Evolutionary conservation across 352 stramenopile species (phyloP), one percentile per base, ranked within the genome.

Genomic region (Globisporangium parvum): DNA sequence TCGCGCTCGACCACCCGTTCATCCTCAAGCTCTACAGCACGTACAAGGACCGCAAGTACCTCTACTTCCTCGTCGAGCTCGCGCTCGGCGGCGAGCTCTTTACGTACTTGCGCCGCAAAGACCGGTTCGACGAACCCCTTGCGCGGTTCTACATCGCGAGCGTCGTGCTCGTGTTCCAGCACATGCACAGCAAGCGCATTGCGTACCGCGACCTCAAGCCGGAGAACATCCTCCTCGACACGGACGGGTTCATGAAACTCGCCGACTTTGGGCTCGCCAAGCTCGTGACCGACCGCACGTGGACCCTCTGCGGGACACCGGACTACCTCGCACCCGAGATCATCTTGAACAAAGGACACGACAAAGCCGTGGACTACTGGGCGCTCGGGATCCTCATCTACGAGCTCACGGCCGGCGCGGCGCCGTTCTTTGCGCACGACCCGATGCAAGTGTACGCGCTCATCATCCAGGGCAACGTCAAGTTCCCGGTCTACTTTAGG

Each of bases 191-290:
- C 40, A 86, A 96, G 53, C 77, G 80, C 31, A 37, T 37, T 37
- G 31, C 31, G 31, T 98, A 98, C 70, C 73, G 92, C n/a, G 95
- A 98, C 66, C 77, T 98, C 31, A 98, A 98, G 66, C 94, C 94
- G 0, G 94, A 98, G 65, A 98, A 98, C 67, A 97, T 98, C 50
- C 47, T 98, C 35, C 77, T 98, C 9, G 90, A 98, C 47, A 80
- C 76, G 20, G 72, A 86, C 47, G 89, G 88, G 6, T 93, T 93
- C 58, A 87, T 97, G 53, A 96, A 97, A 50, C 67, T 97, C 17
- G 81, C 79, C 6, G 90, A 97, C 55, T 97, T 98, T 68, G 88
- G 92, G 0, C 83, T 97, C 35, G 92, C 91, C 8, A 97, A 97
- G 63, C 68, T 96, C 42, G 74, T 96, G 47, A 88, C 67, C 1